These are phyloP conservation scores for Colletotrichum melonis DNA, from an alignment of 2,329 filamentous ascomycete species.

Conservation along the genomic window DNA sequence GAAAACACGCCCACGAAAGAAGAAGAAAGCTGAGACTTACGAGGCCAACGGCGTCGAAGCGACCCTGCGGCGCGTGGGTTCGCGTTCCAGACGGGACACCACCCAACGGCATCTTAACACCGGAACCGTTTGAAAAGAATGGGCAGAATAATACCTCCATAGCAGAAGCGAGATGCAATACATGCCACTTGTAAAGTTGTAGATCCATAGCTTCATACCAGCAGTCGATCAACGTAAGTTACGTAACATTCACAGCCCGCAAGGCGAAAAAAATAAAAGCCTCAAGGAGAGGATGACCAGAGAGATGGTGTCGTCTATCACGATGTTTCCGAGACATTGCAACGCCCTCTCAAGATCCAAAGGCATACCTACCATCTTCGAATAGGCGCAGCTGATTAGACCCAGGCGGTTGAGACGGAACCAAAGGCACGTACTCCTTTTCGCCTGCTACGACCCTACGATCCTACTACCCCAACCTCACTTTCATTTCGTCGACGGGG, in stretches of 20 bases:
- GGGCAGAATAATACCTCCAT: background rate
- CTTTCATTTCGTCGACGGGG: background rate
- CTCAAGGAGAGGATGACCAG: background rate
- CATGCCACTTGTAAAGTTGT: background rate
- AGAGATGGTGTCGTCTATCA: slow-evolving; percentile 16
- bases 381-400: background rate
- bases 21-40: slow-evolving; percentile 31
- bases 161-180: background rate
- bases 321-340: background rate
- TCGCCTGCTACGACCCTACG: background rate
- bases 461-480: background rate
- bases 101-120: slow-evolving; percentile 13
- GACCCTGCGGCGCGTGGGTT: slow-evolving; percentile 1
- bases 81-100: slow-evolving; percentile 12
- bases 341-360: background rate
- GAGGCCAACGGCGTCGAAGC: slow-evolving; percentile 20
- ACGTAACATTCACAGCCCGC: background rate
- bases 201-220: slow-evolving; percentile 15
- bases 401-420: background rate
- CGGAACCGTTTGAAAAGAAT: background rate
- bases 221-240: slow-evolving; percentile 1
- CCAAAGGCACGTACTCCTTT: background rate
- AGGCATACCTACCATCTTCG: background rate
- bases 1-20: slow-evolving; percentile 28
- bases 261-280: background rate